phyloP scores from a whole-genome alignment of 805 yeast genomes.

The Saturnispora saitoi region DNA sequence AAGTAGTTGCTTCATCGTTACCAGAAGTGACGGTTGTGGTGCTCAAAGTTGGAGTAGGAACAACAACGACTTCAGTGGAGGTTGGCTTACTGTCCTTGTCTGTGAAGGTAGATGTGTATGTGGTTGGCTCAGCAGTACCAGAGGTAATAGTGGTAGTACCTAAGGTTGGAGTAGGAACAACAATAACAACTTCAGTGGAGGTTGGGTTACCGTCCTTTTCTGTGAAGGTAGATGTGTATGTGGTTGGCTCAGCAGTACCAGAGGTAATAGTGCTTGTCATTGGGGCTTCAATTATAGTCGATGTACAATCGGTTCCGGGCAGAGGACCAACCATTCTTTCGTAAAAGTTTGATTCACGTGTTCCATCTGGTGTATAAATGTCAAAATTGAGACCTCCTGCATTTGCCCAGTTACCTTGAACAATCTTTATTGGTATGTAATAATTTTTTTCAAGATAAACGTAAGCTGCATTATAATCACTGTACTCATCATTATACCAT shows the following conservation, averaged over 20 bases:
- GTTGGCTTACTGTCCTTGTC: too few species aligned
- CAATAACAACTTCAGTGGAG: too few species aligned
- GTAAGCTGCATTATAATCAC: neutral
- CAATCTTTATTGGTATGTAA: slow-evolving; percentile 7
- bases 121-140: too few species aligned
- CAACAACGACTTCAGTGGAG: too few species aligned
- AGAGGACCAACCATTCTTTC: neutral
- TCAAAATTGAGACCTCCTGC: neutral
- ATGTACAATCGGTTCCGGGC: neutral
- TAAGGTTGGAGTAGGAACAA: neutral
- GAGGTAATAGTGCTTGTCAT: neutral
- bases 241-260: too few species aligned
- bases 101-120: too few species aligned
- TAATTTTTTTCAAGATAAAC: slow-evolving; percentile 6
- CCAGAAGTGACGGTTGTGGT: neutral
- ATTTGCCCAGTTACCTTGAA: neutral
- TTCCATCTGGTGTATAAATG: slow-evolving; percentile 1
- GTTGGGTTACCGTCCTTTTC: too few species aligned
- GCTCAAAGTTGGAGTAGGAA: neutral
- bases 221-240: too few species aligned
- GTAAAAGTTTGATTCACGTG: neutral
- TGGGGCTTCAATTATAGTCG: neutral
- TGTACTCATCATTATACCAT: neutral
- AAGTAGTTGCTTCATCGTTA: neutral
- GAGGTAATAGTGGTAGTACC: neutral